Base-by-base conservation (phyloP, 192 early-diverging fungal genomes). In the Podila epigama region DNA sequence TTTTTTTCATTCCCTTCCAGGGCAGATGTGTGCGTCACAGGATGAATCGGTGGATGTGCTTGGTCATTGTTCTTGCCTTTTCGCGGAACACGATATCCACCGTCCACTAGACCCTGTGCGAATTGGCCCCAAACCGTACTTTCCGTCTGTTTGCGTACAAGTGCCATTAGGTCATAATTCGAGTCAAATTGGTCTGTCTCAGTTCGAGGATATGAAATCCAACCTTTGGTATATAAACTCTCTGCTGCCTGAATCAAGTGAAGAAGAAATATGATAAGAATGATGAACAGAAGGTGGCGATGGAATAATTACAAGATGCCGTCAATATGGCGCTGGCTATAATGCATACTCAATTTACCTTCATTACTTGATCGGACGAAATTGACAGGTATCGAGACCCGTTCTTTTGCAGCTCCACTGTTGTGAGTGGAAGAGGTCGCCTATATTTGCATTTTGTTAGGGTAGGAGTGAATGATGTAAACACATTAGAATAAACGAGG, bases 1-100 rank as follows among this genome's bases (percentile, higher is more conserved):
- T 83, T 72, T 58, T 85, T 81, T 8, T 92, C 88, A 35, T 95
- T 88, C 11, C 92, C 92, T 5, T 61, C 65, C 31, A 77, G 42
- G 18, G 48, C 68, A 18, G 58, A 61, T 4, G 69, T 68, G 20
- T 70, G 78, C 25, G 77, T 85, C 0, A 90, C 91, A 2, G 97
- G 96, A 73, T 99, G 96, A 68, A 99, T 99, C 11, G 97, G 97
- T 20, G 96, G 97, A 91, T 99, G 97, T 1, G 97, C 96, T 68
- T 97, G 89, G 72, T 99, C 97, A 70, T 97, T 95, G 65, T 93
- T 88, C 29, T 86, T 86, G 4, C 97, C 97, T 36, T 79, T 85
- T 42, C 96, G 87, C 12, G 97, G 96, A 40, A 77, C 75, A 51
- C 66, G 56, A 69, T 95, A 97, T 31, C 81, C 87, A 10, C 91